Evolutionary conservation across 148 eudicot genomes (phyloP).

Genomic region (Spergularia marina): DNA sequence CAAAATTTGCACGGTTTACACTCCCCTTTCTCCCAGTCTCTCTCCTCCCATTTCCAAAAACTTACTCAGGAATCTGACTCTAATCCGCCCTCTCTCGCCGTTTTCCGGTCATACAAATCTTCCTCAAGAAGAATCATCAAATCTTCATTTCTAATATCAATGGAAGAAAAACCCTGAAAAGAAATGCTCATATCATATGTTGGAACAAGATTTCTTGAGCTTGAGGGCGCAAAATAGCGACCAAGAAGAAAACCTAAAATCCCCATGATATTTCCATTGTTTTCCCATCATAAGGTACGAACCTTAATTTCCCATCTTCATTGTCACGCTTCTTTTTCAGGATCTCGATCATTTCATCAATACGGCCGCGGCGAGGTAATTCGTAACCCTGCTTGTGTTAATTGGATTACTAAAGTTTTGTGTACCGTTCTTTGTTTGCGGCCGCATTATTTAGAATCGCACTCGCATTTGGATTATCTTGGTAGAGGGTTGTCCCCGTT

Average conservation of each 20-base stretch:
- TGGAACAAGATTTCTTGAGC: not conserved
- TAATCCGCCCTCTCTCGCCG: no score
- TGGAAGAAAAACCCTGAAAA: conserved; percentile 9
- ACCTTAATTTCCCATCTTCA: conserved; percentile 18
- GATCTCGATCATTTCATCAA: conserved; percentile 14
- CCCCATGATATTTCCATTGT: conserved; percentile 24
- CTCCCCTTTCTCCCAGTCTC: no score
- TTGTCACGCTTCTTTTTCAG: not conserved
- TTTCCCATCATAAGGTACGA: conserved; percentile 26
- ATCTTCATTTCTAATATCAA: not conserved
- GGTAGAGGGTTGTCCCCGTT: conserved; percentile 38
- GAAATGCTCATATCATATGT: not conserved
- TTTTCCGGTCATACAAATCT: not conserved
- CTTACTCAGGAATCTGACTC: no score
- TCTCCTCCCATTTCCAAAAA: no score
- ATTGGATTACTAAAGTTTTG: conserved; percentile 73
- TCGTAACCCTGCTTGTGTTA: conserved; percentile 11
- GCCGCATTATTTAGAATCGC: conserved; percentile 31
- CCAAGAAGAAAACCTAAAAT: conserved; percentile 2
- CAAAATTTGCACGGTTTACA: no score
- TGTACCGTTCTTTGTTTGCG: conserved; percentile 54
- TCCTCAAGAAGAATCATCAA: not conserved
- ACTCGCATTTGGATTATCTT: conserved; percentile 49
- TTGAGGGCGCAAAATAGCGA: not conserved
- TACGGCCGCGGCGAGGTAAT: conserved; percentile 14